Percentiles rank a stretch among this genome's conserved stretches.
These are phyloP conservation scores for Ceratocystis lukuohia DNA, from an alignment of 2,329 filamentous ascomycete genomes.

Conservation along the genomic window DNA sequence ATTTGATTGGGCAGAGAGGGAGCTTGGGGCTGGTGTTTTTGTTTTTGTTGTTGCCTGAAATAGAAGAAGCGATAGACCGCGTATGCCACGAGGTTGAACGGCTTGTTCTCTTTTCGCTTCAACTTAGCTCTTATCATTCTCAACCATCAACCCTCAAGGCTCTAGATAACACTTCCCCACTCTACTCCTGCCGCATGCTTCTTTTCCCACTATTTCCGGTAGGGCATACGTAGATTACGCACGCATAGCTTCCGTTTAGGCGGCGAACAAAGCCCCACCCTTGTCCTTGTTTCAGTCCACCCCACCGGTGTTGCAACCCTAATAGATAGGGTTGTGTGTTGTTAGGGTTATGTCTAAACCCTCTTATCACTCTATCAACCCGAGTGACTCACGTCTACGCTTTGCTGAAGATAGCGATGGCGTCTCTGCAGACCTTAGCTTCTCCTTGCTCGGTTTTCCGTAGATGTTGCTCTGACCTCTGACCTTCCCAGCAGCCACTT, in stretches of 20 bases:
- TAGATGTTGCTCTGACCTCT: neutral
- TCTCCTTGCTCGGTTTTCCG: neutral
- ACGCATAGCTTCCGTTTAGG: neutral
- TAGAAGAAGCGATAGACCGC: no score
- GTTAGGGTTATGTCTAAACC: neutral
- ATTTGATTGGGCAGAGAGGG: neutral
- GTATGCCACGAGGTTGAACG: neutral
- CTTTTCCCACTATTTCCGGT: neutral
- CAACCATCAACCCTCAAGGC: neutral
- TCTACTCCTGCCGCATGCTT: neutral
- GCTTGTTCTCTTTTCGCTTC: neutral
- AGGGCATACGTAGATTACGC: neutral
- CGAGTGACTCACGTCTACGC: conserved; percentile 6
- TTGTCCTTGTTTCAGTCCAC: no score
- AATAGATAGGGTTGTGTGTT: neutral
- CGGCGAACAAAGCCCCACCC: neutral
- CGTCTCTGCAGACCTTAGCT: neutral
- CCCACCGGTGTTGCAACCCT: neutral
- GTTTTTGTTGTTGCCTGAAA: neutral
- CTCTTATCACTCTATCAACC: neutral
- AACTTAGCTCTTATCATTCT: neutral
- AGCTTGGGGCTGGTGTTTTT: neutral
- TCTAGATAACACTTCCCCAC: neutral
- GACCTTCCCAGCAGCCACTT: neutral
- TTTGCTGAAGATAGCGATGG: neutral